Evolutionary conservation across 495 filamentous ascomycete species (phyloP).

Genomic region (Penicillium egyptiacum): DNA sequence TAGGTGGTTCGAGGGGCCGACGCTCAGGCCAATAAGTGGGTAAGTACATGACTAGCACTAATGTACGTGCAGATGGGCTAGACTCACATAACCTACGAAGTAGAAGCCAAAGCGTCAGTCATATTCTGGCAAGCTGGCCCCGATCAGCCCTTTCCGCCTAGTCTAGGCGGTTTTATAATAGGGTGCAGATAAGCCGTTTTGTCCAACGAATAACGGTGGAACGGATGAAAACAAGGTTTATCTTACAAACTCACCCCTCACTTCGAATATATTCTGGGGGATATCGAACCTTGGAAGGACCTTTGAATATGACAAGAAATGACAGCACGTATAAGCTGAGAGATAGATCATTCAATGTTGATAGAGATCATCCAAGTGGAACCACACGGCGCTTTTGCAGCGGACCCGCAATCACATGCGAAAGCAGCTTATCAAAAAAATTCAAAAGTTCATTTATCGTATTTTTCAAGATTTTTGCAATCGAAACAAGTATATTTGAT

Average conservation of each 20-base stretch:
- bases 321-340: background rate
- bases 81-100: background rate
- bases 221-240: background rate
- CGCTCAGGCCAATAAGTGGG: slow-evolving; percentile 27
- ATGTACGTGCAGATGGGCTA: slow-evolving; percentile 1
- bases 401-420: slow-evolving; percentile 48
- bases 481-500: background rate
- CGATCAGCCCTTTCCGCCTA: background rate
- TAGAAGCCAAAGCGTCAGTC: background rate
- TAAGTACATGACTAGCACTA: slow-evolving; percentile 7
- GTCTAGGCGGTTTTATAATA: background rate
- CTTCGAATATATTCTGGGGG: background rate
- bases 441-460: background rate
- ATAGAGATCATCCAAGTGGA: slow-evolving; percentile 3
- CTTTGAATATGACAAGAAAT: background rate
- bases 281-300: background rate
- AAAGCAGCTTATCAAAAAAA: slow-evolving; percentile 22
- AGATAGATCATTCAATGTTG: background rate
- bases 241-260: background rate
- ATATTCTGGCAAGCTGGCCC: background rate
- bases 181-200: slow-evolving; percentile 18
- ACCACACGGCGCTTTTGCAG: slow-evolving; percentile 17
- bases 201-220: slow-evolving; percentile 1
- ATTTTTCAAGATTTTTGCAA: background rate
- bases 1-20: slow-evolving; percentile 14